Base-by-base conservation (phyloP, 768 basidiomycete genomes). In the Trametes cingulata region DNA sequence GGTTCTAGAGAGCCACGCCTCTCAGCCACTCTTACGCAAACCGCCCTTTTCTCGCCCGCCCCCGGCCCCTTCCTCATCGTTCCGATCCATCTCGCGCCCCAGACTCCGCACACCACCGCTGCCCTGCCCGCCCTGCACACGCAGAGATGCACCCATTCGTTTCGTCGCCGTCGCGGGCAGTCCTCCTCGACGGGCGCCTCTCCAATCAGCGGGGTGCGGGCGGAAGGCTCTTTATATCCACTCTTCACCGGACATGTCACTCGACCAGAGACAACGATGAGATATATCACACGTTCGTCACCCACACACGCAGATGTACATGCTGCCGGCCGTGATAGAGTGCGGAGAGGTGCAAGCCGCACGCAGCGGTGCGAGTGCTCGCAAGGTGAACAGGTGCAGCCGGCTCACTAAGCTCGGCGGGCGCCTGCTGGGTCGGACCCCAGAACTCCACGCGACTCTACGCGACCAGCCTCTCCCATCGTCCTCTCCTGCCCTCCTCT, bases 1-100 rank as follows among this genome's bases (percentile, higher is more conserved):
- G 69, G 69, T 63, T 63, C 58, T 60, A 63, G 66, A 62, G 61
- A 68, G 67, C 67, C 69, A 70, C 67, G 65, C 62, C 58, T 57
- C 59, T 64, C 65, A 69, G 68, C 67, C 67, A 66, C 65, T 65
- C 65, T 64, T 60, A 67, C 61, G 61, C 61, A 62, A 64, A 64
- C 57, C 65, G 57, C 53, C 60, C 54, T 63, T 62, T 63, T 55
- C 61, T 54, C 61, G 52, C 56, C 54, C 63, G 12, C 29, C 33
- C 56, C 45, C 59, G 39, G 55, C 47, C 39, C 49, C n/a, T 22
- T 37, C 39, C 35, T 48, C 50, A 40, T 45, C 35, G 17, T 27
- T 41, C 19, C 50, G 36, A 29, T 27, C 56, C 39, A 17, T 9
- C 48, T 37, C 37, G 43, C 25, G 45, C 43, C 50, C 51, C 51